Conservation (phyloP, 2,329 filamentous ascomycete genomes). For the Purpureocillium takamizusanense region DNA sequence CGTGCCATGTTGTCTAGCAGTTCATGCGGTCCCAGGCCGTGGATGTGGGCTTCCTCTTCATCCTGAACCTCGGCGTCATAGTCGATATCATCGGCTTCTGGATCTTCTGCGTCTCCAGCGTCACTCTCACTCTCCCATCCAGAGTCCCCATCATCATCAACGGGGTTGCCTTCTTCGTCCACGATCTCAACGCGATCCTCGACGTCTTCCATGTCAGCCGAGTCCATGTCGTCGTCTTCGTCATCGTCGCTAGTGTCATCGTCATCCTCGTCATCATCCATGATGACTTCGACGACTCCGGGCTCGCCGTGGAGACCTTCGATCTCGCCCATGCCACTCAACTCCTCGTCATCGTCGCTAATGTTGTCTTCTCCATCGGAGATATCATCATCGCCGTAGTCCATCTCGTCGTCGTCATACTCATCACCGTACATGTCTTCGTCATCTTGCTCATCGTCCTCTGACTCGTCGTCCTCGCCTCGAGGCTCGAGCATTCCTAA, state of each 20-base stretch:
- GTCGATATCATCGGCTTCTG: slow-evolving; percentile 43
- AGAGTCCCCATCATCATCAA: slow-evolving; percentile 50
- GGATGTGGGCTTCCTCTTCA: slow-evolving; percentile 40
- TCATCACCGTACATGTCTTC: slow-evolving; percentile 92
- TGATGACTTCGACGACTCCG: slow-evolving; percentile 64
- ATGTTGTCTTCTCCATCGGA: slow-evolving; percentile 79
- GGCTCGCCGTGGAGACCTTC: slow-evolving; percentile 62
- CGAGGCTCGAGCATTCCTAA: slow-evolving; percentile 87
- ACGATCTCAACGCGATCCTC: slow-evolving; percentile 48
- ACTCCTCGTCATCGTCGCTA: slow-evolving; percentile 80
- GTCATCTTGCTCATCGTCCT: slow-evolving; percentile 62
- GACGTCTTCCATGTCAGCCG: slow-evolving; percentile 40
- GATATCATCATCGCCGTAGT: slow-evolving; percentile 75
- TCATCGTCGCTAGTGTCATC: slow-evolving; percentile 54
- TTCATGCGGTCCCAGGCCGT: slow-evolving; percentile 32
- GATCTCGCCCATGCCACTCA: slow-evolving; percentile 76
- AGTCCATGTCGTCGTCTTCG: slow-evolving; percentile 36
- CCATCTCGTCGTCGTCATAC: slow-evolving; percentile 87
- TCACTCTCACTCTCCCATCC: slow-evolving; percentile 54
- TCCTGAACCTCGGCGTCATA: slow-evolving; percentile 49
- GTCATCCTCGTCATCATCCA: slow-evolving; percentile 60
- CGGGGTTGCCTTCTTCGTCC: slow-evolving; percentile 52
- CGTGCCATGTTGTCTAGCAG: slow-evolving; percentile 46
- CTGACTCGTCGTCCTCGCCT: slow-evolving; percentile 72
- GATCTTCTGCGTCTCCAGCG: slow-evolving; percentile 43